Percentiles rank a stretch among this genome's conserved stretches.
Evolutionary conservation across 2,329 filamentous ascomycete species (phyloP).

Genomic region (Xylaria multiplex): DNA sequence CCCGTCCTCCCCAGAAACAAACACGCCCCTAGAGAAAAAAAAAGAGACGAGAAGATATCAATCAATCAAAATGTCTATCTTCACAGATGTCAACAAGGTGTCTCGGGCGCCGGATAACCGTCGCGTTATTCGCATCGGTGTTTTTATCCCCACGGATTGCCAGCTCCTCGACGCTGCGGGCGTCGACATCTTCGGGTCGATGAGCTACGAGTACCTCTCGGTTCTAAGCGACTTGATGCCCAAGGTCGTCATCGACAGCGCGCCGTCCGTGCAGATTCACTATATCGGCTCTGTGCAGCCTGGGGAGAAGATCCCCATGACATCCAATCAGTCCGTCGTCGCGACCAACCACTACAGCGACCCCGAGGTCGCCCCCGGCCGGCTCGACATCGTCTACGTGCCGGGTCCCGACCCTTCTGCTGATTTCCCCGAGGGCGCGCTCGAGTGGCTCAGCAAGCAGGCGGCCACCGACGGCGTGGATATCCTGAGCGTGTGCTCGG

Average conservation of each 20-base stretch:
- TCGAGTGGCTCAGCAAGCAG: slow-evolving; percentile 58
- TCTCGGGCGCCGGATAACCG: slow-evolving; percentile 23
- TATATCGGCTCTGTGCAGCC: slow-evolving; percentile 58
- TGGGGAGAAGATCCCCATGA: slow-evolving; percentile 54
- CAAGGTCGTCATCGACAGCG: slow-evolving; percentile 51
- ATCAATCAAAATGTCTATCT: slow-evolving; percentile 24
- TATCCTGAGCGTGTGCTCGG: slow-evolving; percentile 63
- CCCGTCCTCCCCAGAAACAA: not conserved
- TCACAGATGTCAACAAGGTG: slow-evolving; percentile 33
- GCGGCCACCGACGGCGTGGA: slow-evolving; percentile 54
- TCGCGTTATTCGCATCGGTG: slow-evolving; percentile 57
- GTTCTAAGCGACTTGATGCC: slow-evolving; percentile 50
- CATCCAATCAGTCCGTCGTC: slow-evolving; percentile 52
- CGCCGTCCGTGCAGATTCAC: slow-evolving; percentile 55
- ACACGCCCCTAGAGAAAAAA: not conserved
- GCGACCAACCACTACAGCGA: slow-evolving; percentile 58
- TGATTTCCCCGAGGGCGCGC: slow-evolving; percentile 42
- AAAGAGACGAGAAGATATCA: not conserved
- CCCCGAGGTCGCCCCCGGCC: slow-evolving; percentile 59
- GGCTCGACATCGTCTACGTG: slow-evolving; percentile 61
- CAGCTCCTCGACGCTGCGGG: slow-evolving; percentile 63
- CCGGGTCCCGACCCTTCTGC: slow-evolving; percentile 59
- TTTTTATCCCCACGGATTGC: slow-evolving; percentile 59
- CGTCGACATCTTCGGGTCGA: slow-evolving; percentile 60
- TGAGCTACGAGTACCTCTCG: slow-evolving; percentile 58